Base-by-base conservation (phyloP, 148 eudicot species). In the Mesembryanthemum crystallinum region DNA sequence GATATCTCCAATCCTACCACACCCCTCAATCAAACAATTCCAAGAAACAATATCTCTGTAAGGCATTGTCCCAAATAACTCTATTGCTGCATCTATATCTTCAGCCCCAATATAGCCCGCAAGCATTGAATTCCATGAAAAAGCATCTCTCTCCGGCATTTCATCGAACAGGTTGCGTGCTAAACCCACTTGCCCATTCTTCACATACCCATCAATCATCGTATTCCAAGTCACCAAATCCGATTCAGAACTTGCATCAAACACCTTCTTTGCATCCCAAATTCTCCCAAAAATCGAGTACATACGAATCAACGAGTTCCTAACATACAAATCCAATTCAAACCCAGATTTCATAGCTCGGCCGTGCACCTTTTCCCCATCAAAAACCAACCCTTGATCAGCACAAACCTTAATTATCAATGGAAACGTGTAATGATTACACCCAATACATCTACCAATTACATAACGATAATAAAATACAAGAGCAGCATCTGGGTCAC, bases 21-120 rank as follows among this genome's bases (percentile, higher is more conserved):
- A 88, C 59, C 94, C 91, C 33, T 83, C 87, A 52, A 88, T 72
- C 84, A 88, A 68, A 69, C 85, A 88, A 75, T 86, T 90, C 87
- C 91, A 90, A 27, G 88, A 85, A 43, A 89, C 86, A 18, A 78
- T 33, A 82, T 89, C 90, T 72, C 81, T 78, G 28, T 52, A n/a
- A 35, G 83, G 87, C 86, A 78, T 86, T 65, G 17, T 58, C 73
- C 80, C 82, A 69, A 88, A 88, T 72, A 88, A 81, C 37, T 69
- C 80, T 21, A 80, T 57, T 2, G 83, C 82, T 3, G 33, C 76
- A 74, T 72, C 86, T 79, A 81, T 81, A 71, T 86, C 84, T 69
- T 82, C 86, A 62, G 32, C 58, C 24, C 75, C 83, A 28, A 76
- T 75, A 81, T 86, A 85, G 9, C 89, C 89, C 4, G 85, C 58